These are phyloP conservation scores for Exophiala viscosa DNA, from an alignment of 2,329 filamentous ascomycete genomes.

Conservation along the genomic window DNA sequence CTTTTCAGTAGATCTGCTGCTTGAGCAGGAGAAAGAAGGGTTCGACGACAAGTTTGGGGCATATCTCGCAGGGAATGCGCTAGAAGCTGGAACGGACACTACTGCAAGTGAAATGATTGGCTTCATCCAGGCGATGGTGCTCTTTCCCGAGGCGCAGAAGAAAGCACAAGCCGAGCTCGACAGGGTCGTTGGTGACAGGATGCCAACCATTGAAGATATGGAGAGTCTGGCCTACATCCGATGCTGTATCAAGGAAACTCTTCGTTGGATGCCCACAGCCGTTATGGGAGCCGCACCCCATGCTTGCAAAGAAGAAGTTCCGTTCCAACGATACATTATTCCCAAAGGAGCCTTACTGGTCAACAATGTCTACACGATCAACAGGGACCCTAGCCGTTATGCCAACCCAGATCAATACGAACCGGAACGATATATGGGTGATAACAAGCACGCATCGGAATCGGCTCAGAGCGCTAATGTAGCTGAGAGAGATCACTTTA, in stretches of 20 bases:
- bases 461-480: conserved; percentile 32
- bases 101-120: conserved; percentile 6
- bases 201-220: conserved; percentile 49
- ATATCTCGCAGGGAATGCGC: conserved; percentile 32
- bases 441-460: conserved; percentile 30
- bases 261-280: conserved; percentile 51
- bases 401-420: conserved; percentile 31
- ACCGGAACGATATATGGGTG: conserved; percentile 31
- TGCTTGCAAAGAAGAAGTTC: conserved; percentile 19
- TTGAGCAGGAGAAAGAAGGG: conserved; percentile 30
- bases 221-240: conserved; percentile 50
- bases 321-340: conserved; percentile 23
- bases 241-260: conserved; percentile 53
- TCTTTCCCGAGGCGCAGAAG: conserved; percentile 44
- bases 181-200: conserved; percentile 43
- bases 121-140: conserved; percentile 50
- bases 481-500: conserved; percentile 11
- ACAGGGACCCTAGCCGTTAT: conserved; percentile 30
- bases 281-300: conserved; percentile 25
- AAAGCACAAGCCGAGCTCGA: conserved; percentile 50
- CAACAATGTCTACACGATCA: conserved; percentile 27
- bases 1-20: conserved; percentile 12
- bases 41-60: conserved; percentile 27
- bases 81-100: conserved; percentile 16
- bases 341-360: conserved; percentile 24